These are phyloP conservation scores for Cordyceps militaris DNA, from an alignment of 2,329 filamentous ascomycete genomes.

Conservation along the genomic window DNA sequence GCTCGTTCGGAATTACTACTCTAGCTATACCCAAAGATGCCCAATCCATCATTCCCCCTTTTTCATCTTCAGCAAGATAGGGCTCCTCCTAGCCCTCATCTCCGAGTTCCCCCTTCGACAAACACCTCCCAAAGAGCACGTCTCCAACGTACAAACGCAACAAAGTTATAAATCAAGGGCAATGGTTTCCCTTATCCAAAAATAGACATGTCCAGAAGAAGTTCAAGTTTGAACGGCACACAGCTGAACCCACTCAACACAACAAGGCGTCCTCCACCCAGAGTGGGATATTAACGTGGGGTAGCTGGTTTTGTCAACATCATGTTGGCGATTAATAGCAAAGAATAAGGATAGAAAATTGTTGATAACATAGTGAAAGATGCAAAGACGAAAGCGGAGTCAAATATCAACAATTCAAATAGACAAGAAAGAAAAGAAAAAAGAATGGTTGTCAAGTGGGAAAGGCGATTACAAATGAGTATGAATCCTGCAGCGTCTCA, in stretches of 20 bases:
- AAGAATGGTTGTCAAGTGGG: constrained; percentile 4
- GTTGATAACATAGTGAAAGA: constrained; percentile 6
- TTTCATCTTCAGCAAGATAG: not conserved
- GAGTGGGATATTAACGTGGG: constrained; percentile 24
- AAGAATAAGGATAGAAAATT: constrained; percentile 9
- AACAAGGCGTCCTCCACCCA: not conserved
- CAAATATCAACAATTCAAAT: constrained; percentile 10
- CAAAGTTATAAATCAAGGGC: not conserved
- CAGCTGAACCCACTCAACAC: not conserved
- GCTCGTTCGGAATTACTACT: constrained; percentile 9
- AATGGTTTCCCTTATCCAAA: not conserved
- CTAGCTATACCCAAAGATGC: constrained; percentile 6
- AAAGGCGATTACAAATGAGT: constrained; percentile 20
- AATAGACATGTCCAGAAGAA: constrained; percentile 11
- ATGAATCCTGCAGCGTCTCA: constrained; percentile 4
- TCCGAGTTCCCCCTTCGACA: not conserved
- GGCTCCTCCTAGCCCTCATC: not conserved
- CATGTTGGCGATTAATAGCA: constrained; percentile 7
- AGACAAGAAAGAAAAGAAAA: constrained; percentile 15
- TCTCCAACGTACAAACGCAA: constrained; percentile 9
- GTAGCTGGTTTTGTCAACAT: not conserved
- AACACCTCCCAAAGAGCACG: not conserved
- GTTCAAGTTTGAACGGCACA: not conserved
- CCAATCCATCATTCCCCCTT: not conserved
- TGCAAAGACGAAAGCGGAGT: not conserved